Base-by-base conservation (phyloP, 2,329 filamentous ascomycete genomes). In the Fusarium sp. region DNA sequence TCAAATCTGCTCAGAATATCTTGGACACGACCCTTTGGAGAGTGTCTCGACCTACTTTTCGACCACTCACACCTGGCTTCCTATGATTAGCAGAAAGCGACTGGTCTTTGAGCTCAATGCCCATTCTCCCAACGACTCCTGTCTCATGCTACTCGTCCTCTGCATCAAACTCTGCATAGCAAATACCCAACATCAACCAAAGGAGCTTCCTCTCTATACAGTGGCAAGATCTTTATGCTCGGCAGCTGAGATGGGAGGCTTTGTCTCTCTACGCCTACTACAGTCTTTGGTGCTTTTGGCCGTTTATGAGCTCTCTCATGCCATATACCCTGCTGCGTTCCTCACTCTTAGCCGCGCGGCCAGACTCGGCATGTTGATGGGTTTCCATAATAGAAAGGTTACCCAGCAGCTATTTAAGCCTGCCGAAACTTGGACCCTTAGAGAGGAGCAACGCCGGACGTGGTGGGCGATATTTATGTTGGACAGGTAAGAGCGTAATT, bases 381-480 rank as follows among this genome's bases (percentile, higher is more conserved):
- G 73, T 8, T 38, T 74, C 2, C 65, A 75, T 16, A 51, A 66
- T 29, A 59, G 62, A 4, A 61, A 49, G 14, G 24, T 44, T 1
- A 42, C 60, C 14, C 64, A 53, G 12, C 64, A 67, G 33, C 46
- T 77, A 0, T 75, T 77, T 31, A 64, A 60, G 14, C n/a, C 56
- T 2, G 33, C 70, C 8, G 64, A 71, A 2, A 76, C 67, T 2
- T 76, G 69, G 72, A 69, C 64, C 1, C 62, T 72, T 8, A 57
- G 67, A 6, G 74, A 76, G 59, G 75, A 76, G 42, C 69, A 74
- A 14, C 57, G 70, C 5, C 60, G 72, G 42, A 72, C 70, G 5
- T 75, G 70, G 70, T 75, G 75, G 74, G 67, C 74, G 3, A 66
- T 77, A 9, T 71, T 72, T 20, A 33, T 76, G 2, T 64, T 77